Evolutionary conservation across 805 yeast species (phyloP), one percentile per base, ranked within the genome.

Genomic region (Lipomyces chichibuensis): DNA sequence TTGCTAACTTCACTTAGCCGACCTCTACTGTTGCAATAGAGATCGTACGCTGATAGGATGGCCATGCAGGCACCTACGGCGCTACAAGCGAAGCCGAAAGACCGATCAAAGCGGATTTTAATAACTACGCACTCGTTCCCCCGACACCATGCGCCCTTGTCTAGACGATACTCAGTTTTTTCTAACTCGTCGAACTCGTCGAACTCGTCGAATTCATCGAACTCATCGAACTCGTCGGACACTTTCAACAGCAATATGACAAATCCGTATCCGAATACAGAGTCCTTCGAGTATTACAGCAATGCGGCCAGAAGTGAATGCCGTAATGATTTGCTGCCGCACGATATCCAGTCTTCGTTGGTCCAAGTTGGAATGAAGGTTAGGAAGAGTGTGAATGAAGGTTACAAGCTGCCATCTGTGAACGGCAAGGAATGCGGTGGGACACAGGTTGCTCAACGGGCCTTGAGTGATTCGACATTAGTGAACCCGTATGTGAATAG

Each of bases 361-460:
- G 52, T 68, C 9, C 58, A 61, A 9, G 62, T 68, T 29, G 71
- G 71, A 20, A 68, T 68, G 71, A 67, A 63, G 13, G 65, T 68
- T n/a, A 61, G 71, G 51, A 68, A 68, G 69, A 43, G 53, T 57
- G 59, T 68, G 7, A 59, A 57, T 29, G 71, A 68, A 51, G 71
- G 71, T 39, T 68, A 68, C 65, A 65, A 66, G 53, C 56, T 59
- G 59, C 67, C 65, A 11, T 14, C 11, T 23, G 23, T n/a, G 49
- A 60, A 20, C n/a, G 13, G 7, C 7, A 25, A 51, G n/a, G 27
- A 33, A 14, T 43, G 49, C 20, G 49, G 23, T n/a, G 49, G 11
- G 20, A 49, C 23, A 9, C 59, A 60, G 17, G 33, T 25, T 43
- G 66, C 60, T 2, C 27, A 13, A 25, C 60, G 66, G 3, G 57